These are phyloP conservation scores for Helianthus annuus DNA, from an alignment of 129 eudicot genomes.

Conservation along the genomic window HanXRQr2.0-SUNRISE NC_035434.2:166538193-166538692, in stretches of 20 bases:
- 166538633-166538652: not conserved
- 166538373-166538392: slow-evolving; percentile 25
- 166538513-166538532: slow-evolving; percentile 47
- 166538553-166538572: slow-evolving; percentile 70
- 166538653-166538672: not conserved
- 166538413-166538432: slow-evolving; percentile 36
- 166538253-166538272: slow-evolving; percentile 60
- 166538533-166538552: slow-evolving; percentile 39
- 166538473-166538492: slow-evolving; percentile 55
- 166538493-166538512: slow-evolving; percentile 62
- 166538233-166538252: slow-evolving; percentile 69
- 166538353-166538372: slow-evolving; percentile 29
- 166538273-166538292: slow-evolving; percentile 76
- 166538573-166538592: slow-evolving; percentile 85
- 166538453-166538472: slow-evolving; percentile 38
- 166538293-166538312: slow-evolving; percentile 60
- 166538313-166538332: slow-evolving; percentile 56
- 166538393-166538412: slow-evolving; percentile 25
- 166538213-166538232: not conserved
- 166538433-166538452: slow-evolving; percentile 44
- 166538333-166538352: slow-evolving; percentile 60
- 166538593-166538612: slow-evolving; percentile 57
- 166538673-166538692: slow-evolving; percentile 10
- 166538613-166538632: not conserved
- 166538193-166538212: slow-evolving; percentile 21